Percentiles rank a stretch among this genome's conserved stretches.
Evolutionary conservation across 805 yeast genomes (phyloP).

Genomic region (Saccharomycopsis olivae): DNA sequence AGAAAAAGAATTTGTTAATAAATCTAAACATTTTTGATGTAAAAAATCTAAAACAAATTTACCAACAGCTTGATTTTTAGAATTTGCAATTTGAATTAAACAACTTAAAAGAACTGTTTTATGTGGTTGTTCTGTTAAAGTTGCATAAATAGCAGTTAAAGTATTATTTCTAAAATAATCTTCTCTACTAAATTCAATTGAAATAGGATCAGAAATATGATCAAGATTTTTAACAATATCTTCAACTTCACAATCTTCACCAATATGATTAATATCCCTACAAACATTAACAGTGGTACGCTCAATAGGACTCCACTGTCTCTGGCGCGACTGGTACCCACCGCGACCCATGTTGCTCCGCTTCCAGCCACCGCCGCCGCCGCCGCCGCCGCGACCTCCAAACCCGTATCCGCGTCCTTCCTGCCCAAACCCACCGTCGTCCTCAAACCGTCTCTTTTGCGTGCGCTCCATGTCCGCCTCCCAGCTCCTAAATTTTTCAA

Average conservation of each 20-base stretch:
- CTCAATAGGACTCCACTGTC: constrained; percentile 7
- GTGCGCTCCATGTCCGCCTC: too few relatives aligned
- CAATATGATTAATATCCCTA: constrained; percentile 11
- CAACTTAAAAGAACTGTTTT: constrained; percentile 66
- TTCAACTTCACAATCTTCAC: constrained; percentile 9
- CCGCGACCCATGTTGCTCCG: neutral
- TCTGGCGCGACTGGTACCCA: neutral
- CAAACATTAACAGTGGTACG: constrained; percentile 13
- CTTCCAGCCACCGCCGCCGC: neutral
- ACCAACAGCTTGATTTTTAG: constrained; percentile 55
- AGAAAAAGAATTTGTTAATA: constrained; percentile 29
- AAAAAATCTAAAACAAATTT: constrained; percentile 58
- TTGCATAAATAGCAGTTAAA: constrained; percentile 54
- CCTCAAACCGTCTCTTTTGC: constrained; percentile 9
- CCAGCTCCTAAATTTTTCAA: too few relatives aligned
- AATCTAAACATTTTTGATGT: constrained; percentile 50
- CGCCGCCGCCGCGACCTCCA: too few relatives aligned
- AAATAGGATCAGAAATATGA: constrained; percentile 13
- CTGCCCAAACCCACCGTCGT: neutral
- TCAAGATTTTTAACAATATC: constrained; percentile 8
- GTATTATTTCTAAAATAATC: constrained; percentile 8
- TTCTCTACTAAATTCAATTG: constrained; percentile 10
- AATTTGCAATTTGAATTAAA: constrained; percentile 54
- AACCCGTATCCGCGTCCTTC: neutral
- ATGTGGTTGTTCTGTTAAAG: constrained; percentile 83